These are phyloP conservation scores for Persicaria maculosa DNA, from an alignment of 148 eudicot species.

Conservation along the genomic window DNA sequence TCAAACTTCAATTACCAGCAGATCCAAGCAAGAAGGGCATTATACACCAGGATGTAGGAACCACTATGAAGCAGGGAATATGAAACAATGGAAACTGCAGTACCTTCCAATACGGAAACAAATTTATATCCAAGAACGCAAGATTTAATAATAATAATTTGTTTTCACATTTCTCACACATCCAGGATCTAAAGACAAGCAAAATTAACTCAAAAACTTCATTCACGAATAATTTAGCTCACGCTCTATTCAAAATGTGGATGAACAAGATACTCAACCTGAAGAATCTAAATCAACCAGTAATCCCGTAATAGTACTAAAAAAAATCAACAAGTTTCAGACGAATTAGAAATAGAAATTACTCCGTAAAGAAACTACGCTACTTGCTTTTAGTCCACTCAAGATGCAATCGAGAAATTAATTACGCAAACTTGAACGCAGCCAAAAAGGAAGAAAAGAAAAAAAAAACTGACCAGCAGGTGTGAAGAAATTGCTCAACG, in stretches of 20 bases:
- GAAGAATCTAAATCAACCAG: not conserved
- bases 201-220: not conserved
- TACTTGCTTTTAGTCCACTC: not conserved
- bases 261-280: not conserved
- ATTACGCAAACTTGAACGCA: not conserved
- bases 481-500: conserved; percentile 22
- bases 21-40: too few relatives aligned
- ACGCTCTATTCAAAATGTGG: not conserved
- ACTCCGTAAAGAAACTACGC: not conserved
- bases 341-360: not conserved
- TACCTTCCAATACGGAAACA: not conserved
- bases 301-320: not conserved
- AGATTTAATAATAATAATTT: not conserved
- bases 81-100: not conserved
- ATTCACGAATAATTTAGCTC: not conserved
- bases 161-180: not conserved
- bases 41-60: too few relatives aligned
- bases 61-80: not conserved
- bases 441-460: conserved; percentile 1
- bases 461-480: conserved; percentile 13
- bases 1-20: not conserved
- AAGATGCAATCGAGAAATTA: not conserved
- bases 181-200: not conserved
- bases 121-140: not conserved
- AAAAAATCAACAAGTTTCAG: not conserved